Percentiles rank a stretch among this genome's conserved stretches.
Evolutionary conservation across 768 basidiomycete genomes (phyloP).

Genomic region (Phanerochaete sordida): DNA sequence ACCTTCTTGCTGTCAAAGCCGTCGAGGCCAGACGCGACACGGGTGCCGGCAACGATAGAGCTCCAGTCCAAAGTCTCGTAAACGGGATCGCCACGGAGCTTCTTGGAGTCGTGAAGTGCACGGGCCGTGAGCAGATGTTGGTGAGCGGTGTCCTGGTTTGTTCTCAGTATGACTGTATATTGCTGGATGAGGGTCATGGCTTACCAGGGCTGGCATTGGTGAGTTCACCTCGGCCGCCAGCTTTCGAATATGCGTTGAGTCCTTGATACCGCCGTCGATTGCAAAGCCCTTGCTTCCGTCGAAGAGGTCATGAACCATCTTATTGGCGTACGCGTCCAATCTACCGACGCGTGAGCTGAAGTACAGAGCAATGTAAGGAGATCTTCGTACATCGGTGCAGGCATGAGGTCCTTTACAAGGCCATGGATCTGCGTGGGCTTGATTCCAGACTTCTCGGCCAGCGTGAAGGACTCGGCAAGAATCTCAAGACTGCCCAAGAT

Average conservation of each 20-base stretch:
- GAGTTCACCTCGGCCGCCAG: conserved; percentile 62
- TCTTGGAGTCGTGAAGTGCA: conserved; percentile 55
- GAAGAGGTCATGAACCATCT: conserved; percentile 72
- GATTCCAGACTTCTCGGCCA: conserved; percentile 82
- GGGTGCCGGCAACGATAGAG: conserved; percentile 70
- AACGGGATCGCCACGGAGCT: conserved; percentile 41
- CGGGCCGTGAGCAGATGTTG: conserved; percentile 78
- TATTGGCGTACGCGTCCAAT: conserved; percentile 54
- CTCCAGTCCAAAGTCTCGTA: conserved; percentile 80
- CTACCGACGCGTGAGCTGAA: conserved; percentile 28
- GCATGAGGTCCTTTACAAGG: conserved; percentile 51
- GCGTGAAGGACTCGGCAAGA: conserved; percentile 78
- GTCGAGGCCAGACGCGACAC: conserved; percentile 69
- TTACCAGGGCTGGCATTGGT: conserved; percentile 60
- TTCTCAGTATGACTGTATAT: neutral
- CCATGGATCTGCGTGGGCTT: conserved; percentile 53
- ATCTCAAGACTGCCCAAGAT: conserved; percentile 77
- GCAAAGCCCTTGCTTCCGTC: conserved; percentile 73
- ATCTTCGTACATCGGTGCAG: conserved; percentile 16
- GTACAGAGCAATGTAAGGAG: neutral
- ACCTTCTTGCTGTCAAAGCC: conserved; percentile 36
- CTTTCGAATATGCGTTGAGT: conserved; percentile 72
- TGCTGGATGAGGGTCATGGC: neutral
- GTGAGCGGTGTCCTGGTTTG: conserved; percentile 53
- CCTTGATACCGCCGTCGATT: conserved; percentile 86